These are phyloP conservation scores for Tuber brumale DNA, from an alignment of 495 filamentous ascomycete genomes.

Conservation along the genomic window DNA sequence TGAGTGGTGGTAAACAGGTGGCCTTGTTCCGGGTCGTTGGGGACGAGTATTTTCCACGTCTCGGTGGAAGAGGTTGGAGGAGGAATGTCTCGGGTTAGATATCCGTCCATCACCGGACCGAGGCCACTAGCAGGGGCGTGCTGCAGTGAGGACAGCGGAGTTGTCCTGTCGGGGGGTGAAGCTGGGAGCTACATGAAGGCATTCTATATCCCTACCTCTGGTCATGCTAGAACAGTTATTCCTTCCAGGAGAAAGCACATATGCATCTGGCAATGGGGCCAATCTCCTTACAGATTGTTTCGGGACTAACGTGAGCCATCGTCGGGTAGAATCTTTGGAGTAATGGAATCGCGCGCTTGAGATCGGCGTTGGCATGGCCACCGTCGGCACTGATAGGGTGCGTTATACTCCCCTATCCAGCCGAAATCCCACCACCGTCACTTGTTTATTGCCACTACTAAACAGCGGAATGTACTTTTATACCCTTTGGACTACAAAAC, in stretches of 20 bases:
- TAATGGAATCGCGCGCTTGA: slow-evolving; percentile 1
- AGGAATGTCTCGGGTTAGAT: slow-evolving; percentile 47
- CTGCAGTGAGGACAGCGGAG: background rate
- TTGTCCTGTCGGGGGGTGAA: slow-evolving; percentile 3
- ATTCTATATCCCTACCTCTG: slow-evolving; percentile 20
- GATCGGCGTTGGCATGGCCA: background rate
- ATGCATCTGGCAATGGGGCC: slow-evolving; percentile 5
- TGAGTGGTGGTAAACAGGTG: slow-evolving; percentile 25
- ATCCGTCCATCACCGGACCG: slow-evolving; percentile 54
- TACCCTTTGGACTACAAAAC: slow-evolving; percentile 65
- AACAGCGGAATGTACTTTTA: slow-evolving; percentile 62
- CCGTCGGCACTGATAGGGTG: slow-evolving; percentile 21
- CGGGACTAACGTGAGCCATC: background rate
- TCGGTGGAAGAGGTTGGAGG: slow-evolving; percentile 52
- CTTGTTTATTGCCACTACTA: slow-evolving; percentile 55
- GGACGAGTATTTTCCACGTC: slow-evolving; percentile 50
- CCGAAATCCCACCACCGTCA: slow-evolving; percentile 61
- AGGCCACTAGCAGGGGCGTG: slow-evolving; percentile 34
- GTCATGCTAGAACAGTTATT: background rate
- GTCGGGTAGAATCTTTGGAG: background rate
- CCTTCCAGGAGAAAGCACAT: background rate
- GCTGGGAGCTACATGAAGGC: slow-evolving; percentile 15
- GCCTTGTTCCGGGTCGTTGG: slow-evolving; percentile 19
- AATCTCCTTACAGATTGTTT: background rate
- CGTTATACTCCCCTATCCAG: slow-evolving; percentile 54